Evolutionary conservation across 768 basidiomycete species (phyloP).

Genomic region (Tylopilus plumbeoviolaceoides): DNA sequence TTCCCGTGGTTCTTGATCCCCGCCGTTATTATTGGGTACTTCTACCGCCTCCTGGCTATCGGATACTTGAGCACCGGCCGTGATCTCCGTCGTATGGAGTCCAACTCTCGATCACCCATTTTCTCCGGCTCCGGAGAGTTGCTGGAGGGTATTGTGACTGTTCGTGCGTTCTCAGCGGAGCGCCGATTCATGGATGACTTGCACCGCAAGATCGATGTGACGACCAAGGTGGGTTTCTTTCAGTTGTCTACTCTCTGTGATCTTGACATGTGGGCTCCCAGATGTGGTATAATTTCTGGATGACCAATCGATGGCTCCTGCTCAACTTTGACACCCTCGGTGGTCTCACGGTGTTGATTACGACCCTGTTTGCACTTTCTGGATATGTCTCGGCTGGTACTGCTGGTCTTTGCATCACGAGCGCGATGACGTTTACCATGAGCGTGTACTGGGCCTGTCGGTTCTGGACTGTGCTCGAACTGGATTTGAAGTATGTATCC

Average conservation of each 20-base stretch:
- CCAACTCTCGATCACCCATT: slow-evolving; percentile 80
- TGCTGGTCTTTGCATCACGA: slow-evolving; percentile 74
- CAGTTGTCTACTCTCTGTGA: background rate
- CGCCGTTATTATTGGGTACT: slow-evolving; percentile 64
- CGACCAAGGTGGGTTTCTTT: slow-evolving; percentile 54
- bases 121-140: slow-evolving; percentile 81
- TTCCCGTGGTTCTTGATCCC: slow-evolving; percentile 85
- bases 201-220: slow-evolving; percentile 69
- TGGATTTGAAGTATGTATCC: slow-evolving; percentile 65
- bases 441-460: slow-evolving; percentile 50
- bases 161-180: slow-evolving; percentile 87
- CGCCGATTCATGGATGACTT: slow-evolving; percentile 69
- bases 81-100: slow-evolving; percentile 87
- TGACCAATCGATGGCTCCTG: slow-evolving; percentile 84
- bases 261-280: background rate
- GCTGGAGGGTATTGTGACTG: slow-evolving; percentile 87
- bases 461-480: slow-evolving; percentile 55
- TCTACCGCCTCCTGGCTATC: slow-evolving; percentile 65
- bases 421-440: slow-evolving; percentile 58
- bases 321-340: slow-evolving; percentile 81
- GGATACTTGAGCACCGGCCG: slow-evolving; percentile 78
- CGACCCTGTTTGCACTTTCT: slow-evolving; percentile 71
- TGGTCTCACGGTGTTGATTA: slow-evolving; percentile 68
- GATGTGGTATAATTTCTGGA: slow-evolving; percentile 90
- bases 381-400: slow-evolving; percentile 55